Evolutionary conservation across 306 rosid genomes (phyloP).

Genomic region (Casuarina equisetifolia): DNA sequence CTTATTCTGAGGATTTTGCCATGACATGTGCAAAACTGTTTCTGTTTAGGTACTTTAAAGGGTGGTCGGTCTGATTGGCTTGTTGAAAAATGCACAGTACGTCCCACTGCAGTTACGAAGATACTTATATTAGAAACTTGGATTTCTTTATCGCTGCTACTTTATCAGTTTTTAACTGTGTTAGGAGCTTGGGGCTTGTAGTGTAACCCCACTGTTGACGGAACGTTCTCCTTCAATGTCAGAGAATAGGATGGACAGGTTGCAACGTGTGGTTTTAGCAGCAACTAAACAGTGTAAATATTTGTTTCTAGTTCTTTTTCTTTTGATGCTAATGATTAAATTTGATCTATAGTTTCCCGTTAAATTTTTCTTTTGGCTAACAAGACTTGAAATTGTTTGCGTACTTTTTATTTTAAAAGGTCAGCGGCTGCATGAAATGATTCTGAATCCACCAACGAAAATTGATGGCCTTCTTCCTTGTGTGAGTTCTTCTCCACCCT

Average conservation of each 20-base stretch:
- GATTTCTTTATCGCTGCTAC: slow-evolving; percentile 13
- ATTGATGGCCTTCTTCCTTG: slow-evolving; percentile 49
- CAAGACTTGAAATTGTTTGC: background rate
- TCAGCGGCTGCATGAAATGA: slow-evolving; percentile 86
- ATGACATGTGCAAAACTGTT: slow-evolving; percentile 24
- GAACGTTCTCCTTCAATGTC: slow-evolving; percentile 81
- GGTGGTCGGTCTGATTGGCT: slow-evolving; percentile 98
- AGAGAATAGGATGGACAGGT: slow-evolving; percentile 71
- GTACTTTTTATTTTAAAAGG: slow-evolving; percentile 42
- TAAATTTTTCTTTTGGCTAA: slow-evolving; percentile 17
- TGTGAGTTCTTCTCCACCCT: slow-evolving; percentile 53
- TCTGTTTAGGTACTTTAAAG: slow-evolving; percentile 72
- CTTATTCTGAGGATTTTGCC: slow-evolving; percentile 15
- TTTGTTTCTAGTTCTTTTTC: background rate
- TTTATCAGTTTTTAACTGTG: slow-evolving; percentile 18
- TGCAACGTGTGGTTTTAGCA: slow-evolving; percentile 81
- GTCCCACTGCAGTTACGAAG: slow-evolving; percentile 24
- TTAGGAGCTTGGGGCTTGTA: slow-evolving; percentile 91
- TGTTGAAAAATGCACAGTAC: slow-evolving; percentile 91
- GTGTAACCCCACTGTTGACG: slow-evolving; percentile 85
- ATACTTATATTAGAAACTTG: slow-evolving; percentile 24
- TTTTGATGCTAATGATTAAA: background rate
- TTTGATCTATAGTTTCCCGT: slow-evolving; percentile 8
- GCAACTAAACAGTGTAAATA: slow-evolving; percentile 86
- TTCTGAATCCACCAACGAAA: slow-evolving; percentile 59